Evolutionary conservation across 1,284 basidiomycete genomes (phyloP), one percentile per base, ranked within the genome.

Genomic region (Ustilago trichophora): DNA sequence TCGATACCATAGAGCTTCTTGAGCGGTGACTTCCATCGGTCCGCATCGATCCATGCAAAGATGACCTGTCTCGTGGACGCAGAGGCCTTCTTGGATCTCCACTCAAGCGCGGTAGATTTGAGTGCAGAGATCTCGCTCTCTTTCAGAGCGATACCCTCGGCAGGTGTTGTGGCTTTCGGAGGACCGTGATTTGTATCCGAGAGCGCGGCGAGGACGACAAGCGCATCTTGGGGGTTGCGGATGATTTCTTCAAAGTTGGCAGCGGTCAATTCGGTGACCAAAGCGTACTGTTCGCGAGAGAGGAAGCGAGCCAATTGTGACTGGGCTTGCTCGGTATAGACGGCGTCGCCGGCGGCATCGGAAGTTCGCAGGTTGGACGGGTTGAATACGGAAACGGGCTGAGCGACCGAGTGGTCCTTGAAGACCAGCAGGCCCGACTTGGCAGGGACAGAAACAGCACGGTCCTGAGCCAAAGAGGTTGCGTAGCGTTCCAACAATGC

Each of bases 1-100:
- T 64, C 52, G 24, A 73, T 48, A 12, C 54, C 47, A 24, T 75
- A 73, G n/a, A 68, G 70, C 45, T 70, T 70, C 8, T 22, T 44
- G 13, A 81, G 54, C 16, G 71, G 62, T 16, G 55, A 58, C 29
- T 65, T 69, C 63, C 70, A 75, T 15, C 75, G 70, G 32, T 79
- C 75, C 1, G 69, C 71, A 50, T 81, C 78, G 53, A 80, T 76
- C 76, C 76, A 81, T 2, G 69, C 76, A 40, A 72, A 81, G 3
- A 77, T 32, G 8, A 75, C 51, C 9, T 55, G 33, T n/a, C 52
- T 37, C 3, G 18, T 10, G n/a, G 53, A 32, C 3, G 15, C 10
- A 1, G 47, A 13, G 4, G 53, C 55, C n/a, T 54, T 22, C 9
- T 47, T 36, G 9, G 50, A 24, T n/a, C 72, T 36, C 74, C 75